Base-by-base conservation (phyloP, 257 asterid genomes). In the Paulownia fortunei region DNA sequence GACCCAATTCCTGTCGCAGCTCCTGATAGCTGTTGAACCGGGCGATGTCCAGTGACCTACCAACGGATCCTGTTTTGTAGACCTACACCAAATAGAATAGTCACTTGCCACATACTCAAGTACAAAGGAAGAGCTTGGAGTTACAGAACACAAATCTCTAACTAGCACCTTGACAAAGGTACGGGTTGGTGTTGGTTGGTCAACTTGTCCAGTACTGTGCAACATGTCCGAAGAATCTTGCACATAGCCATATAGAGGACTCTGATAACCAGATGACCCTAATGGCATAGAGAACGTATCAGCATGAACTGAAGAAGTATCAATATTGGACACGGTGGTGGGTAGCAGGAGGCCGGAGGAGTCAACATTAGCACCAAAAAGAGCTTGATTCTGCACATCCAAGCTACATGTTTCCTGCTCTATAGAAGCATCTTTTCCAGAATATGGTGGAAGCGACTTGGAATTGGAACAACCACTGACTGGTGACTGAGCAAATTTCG, bases 1-100 rank as follows among this genome's bases (percentile, higher is more conserved):
- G 96, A 42, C 97, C 97, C 86, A 95, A 76, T 89, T 95, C 98
- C 56, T 83, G 87, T 72, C 94, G 81, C 91, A 95, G 92, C 95
- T 95, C 99, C 80, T 91, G 86, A 76, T 93, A 95, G 92, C 99
- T 92, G 92, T 61, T 89, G 93, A 95, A 95, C 77, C 93, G 96
- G 85, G 81, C 87, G 41, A 95, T 95, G 85, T 95, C 98, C 86
- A 95, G 80, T 19, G 97, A 92, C 91, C 99, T 91, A 82, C 99
- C 99, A 81, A 93, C 93, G 0, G 88, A 92, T 67, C 97, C 98
- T 13, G 88, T 77, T 83, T 93, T 95, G 79, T 90, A 89, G 21
- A 95, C 99, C 99, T 94, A 77, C 81, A 81, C 5, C 55, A 58
- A 63, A 51, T 3, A 76, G 10, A 70, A 66, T 4, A 55, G 23